phyloP scores from a whole-genome alignment of 1,284 basidiomycete species.

The Puccinia novopanici region DNA sequence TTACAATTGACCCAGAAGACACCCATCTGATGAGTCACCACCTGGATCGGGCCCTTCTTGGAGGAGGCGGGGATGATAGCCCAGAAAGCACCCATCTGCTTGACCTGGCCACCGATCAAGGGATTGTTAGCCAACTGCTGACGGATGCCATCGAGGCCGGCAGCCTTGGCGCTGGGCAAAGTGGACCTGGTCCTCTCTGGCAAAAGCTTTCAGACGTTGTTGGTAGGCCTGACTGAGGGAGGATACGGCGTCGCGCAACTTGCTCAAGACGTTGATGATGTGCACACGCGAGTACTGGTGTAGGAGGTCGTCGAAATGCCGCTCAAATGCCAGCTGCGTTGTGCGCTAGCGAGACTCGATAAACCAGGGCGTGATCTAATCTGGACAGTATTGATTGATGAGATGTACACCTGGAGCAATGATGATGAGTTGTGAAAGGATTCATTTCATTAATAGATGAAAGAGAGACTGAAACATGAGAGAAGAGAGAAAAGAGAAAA shows the following conservation, averaged over 20 bases:
- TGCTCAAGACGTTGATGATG: conserved; percentile 57
- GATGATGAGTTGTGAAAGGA: too few species aligned
- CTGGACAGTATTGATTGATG: too few species aligned
- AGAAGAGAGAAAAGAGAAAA: too few species aligned
- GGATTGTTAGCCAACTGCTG: conserved; percentile 68
- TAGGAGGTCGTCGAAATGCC: conserved; percentile 58
- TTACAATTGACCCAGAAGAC: conserved; percentile 92
- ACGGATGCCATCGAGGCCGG: conserved; percentile 83
- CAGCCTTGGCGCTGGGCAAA: conserved; percentile 80
- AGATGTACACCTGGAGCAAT: too few species aligned
- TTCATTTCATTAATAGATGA: too few species aligned
- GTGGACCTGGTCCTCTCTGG: conserved; percentile 63
- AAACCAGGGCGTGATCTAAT: too few species aligned
- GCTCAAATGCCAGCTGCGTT: conserved; percentile 57
- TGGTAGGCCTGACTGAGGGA: conserved; percentile 79
- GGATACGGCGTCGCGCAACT: conserved; percentile 74
- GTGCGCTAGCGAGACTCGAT: too few species aligned
- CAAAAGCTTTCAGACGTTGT: conserved; percentile 68
- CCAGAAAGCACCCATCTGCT: conserved; percentile 74
- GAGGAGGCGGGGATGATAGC: conserved; percentile 67
- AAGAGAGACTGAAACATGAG: too few species aligned
- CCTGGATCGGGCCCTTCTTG: conserved; percentile 64
- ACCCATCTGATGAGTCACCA: conserved; percentile 80
- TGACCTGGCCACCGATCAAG: conserved; percentile 68
- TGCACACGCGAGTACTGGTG: conserved; percentile 56